phyloP scores from a whole-genome alignment of 495 filamentous ascomycete genomes.

The Penicillium goetzii region DNA sequence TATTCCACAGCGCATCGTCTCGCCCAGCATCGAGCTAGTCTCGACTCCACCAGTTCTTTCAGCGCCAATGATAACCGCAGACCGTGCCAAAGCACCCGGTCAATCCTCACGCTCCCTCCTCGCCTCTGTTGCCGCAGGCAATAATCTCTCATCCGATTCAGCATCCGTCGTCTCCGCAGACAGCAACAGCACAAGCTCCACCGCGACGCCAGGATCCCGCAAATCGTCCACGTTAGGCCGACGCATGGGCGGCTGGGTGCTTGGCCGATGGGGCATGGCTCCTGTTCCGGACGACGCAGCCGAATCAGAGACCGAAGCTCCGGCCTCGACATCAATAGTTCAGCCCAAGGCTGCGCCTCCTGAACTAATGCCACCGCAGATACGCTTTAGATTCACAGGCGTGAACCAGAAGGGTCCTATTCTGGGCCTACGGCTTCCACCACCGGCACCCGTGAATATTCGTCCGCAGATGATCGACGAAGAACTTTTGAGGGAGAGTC shows the following conservation, averaged over 20 bases:
- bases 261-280: constrained; percentile 57
- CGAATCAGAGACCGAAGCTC: constrained; percentile 18
- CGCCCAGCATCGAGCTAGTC: constrained; percentile 37
- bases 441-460: constrained; percentile 35
- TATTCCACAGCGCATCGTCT: constrained; percentile 44
- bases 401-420: constrained; percentile 55
- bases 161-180: constrained; percentile 31
- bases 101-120: constrained; percentile 43
- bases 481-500: constrained; percentile 44
- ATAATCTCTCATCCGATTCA: constrained; percentile 20
- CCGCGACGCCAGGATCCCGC: constrained; percentile 24
- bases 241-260: constrained; percentile 59
- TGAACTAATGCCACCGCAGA: constrained; percentile 10
- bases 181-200: constrained; percentile 29
- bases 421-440: constrained; percentile 43
- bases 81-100: constrained; percentile 32
- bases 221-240: constrained; percentile 44
- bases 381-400: constrained; percentile 46
- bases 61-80: constrained; percentile 48
- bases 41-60: constrained; percentile 51
- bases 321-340: constrained; percentile 5
- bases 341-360: background rate
- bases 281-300: constrained; percentile 33
- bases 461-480: constrained; percentile 45
- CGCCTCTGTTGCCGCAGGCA: constrained; percentile 44